A percentile compares a stretch with the other conserved stretches of the same genome.
These are phyloP conservation scores for Phytophthora sansomeana DNA, from an alignment of 352 stramenopile species.

Conservation along the genomic window DNA sequence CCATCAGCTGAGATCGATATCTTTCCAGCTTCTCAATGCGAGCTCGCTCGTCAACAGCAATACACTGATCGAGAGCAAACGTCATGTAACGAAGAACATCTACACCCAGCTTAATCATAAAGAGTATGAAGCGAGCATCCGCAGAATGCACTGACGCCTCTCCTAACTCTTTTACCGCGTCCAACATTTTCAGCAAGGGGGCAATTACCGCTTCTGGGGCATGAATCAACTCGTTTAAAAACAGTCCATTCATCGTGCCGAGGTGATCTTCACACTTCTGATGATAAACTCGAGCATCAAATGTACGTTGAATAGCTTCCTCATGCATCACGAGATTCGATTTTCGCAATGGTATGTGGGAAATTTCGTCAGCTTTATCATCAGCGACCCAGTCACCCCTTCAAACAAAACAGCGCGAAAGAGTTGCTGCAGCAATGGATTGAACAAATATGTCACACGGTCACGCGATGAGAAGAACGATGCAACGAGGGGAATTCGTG, in stretches of 20 bases:
- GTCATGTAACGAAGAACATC: constrained; percentile 84
- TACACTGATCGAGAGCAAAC: constrained; percentile 67
- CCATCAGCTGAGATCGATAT: constrained; percentile 64
- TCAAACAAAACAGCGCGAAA: constrained; percentile 92
- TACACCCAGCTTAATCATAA: constrained; percentile 88
- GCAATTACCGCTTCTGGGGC: constrained; percentile 90
- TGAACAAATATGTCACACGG: constrained; percentile 91
- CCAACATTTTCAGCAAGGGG: constrained; percentile 84
- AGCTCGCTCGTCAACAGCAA: constrained; percentile 40
- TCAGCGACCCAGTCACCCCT: constrained; percentile 86
- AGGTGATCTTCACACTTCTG: constrained; percentile 91
- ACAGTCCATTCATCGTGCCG: constrained; percentile 95
- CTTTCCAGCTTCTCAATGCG: constrained; percentile 51
- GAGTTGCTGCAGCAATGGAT: constrained; percentile 81
- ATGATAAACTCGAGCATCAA: constrained; percentile 78
- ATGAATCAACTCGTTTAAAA: constrained; percentile 98
- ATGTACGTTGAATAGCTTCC: constrained; percentile 76
- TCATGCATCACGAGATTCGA: constrained; percentile 84
- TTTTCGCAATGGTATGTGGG: constrained; percentile 82
- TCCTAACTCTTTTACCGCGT: constrained; percentile 82
- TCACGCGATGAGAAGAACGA: constrained; percentile 97
- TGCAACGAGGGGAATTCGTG: constrained; percentile 97
- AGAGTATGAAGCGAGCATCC: constrained; percentile 87
- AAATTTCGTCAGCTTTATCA: constrained; percentile 67
- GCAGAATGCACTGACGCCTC: constrained; percentile 85